Conservation (phyloP, 129 eudicot species). For the Oenanthe sinensis region DNA sequence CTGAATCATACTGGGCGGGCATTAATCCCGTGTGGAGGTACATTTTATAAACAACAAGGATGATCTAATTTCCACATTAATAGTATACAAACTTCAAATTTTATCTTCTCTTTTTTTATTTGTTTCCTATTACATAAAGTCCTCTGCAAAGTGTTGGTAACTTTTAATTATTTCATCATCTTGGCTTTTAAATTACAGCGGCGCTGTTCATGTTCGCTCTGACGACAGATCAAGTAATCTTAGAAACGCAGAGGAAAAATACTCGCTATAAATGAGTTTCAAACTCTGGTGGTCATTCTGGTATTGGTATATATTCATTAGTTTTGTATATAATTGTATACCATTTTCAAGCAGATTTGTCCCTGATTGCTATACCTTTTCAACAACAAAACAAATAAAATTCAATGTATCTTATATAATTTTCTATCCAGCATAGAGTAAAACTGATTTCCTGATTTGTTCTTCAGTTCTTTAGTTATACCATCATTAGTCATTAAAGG, state of each 20-base stretch:
- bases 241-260: constrained; percentile 4
- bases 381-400: not conserved
- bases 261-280: not conserved
- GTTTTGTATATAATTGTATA: not conserved
- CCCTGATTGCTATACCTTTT: not conserved
- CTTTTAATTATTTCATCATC: not conserved
- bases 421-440: not conserved
- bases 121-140: not conserved
- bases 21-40: constrained; percentile 77
- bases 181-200: not conserved
- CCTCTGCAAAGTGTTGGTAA: not conserved
- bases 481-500: not conserved
- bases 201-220: not conserved
- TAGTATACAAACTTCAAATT: not conserved
- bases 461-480: not conserved
- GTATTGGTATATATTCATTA: not conserved
- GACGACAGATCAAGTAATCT: not conserved
- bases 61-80: not conserved
- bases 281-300: not conserved
- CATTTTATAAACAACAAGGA: not conserved
- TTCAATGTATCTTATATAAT: not conserved
- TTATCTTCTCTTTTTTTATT: not conserved
- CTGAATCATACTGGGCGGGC: constrained; percentile 79
- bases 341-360: not conserved
- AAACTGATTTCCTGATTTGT: not conserved